Evolutionary conservation across 768 basidiomycete species (phyloP).

Genomic region (Mycena galopus): DNA sequence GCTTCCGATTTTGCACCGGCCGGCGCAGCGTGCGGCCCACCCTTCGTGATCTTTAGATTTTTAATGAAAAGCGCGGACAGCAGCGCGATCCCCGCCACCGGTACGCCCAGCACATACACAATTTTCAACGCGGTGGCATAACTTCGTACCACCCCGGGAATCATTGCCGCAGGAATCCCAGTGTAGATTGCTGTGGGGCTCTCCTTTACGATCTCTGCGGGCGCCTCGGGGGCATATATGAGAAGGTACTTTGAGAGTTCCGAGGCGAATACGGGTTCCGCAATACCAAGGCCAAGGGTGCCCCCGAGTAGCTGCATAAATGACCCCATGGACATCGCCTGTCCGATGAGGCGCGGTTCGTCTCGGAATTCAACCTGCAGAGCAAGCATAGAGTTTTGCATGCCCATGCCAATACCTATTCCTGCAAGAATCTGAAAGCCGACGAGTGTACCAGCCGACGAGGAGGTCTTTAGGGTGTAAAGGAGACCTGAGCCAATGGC

Average conservation of each 20-base stretch:
- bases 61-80: not conserved
- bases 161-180: not conserved
- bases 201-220: not conserved
- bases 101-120: not conserved
- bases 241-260: not conserved
- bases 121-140: not conserved
- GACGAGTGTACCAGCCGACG: constrained; percentile 1
- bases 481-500: constrained; percentile 23
- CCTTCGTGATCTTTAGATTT: not conserved
- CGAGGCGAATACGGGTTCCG: not conserved
- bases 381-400: constrained; percentile 35
- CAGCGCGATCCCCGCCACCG: not conserved
- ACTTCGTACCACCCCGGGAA: not conserved
- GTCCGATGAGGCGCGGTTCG: not conserved
- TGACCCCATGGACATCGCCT: not conserved
- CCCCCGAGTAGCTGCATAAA: not conserved
- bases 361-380: constrained; percentile 30
- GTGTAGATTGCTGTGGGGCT: not conserved
- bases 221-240: not conserved
- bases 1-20: too few species aligned
- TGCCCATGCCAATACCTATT: constrained; percentile 29
- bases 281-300: not conserved
- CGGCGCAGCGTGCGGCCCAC: too few species aligned
- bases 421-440: constrained; percentile 30
- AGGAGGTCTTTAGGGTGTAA: constrained; percentile 9